Conservation (phyloP, 1,284 basidiomycete species). For the Rhodotorula sp. region DNA sequence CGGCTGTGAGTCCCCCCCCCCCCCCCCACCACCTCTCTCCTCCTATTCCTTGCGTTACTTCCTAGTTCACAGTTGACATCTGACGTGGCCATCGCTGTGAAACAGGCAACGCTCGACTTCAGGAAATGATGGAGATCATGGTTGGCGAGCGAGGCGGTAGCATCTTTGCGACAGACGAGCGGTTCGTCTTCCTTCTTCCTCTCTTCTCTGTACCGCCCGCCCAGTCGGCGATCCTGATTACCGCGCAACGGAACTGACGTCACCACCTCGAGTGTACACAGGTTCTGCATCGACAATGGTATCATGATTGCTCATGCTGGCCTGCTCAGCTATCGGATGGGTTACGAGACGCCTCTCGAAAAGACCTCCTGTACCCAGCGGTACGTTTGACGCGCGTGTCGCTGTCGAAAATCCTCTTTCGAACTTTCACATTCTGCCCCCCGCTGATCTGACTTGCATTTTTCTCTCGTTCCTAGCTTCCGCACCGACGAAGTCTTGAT, state of each 20-base stretch:
- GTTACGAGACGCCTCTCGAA: slow-evolving; percentile 69
- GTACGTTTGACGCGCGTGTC: slow-evolving; percentile 37
- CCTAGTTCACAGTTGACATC: not conserved
- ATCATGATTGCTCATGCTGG: slow-evolving; percentile 99
- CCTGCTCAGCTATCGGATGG: slow-evolving; percentile 87
- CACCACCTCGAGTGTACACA: slow-evolving; percentile 46
- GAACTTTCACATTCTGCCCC: too few relatives aligned
- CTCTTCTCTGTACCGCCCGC: slow-evolving; percentile 12
- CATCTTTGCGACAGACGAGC: slow-evolving; percentile 94
- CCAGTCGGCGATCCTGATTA: too few relatives aligned
- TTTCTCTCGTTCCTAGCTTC: slow-evolving; percentile 58
- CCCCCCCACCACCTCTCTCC: too few relatives aligned
- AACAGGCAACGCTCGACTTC: slow-evolving; percentile 83
- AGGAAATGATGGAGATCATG: slow-evolving; percentile 99
- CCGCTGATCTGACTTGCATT: too few relatives aligned
- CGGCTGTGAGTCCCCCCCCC: slow-evolving; percentile 68
- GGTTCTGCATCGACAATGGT: slow-evolving; percentile 98
- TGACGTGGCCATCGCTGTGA: not conserved
- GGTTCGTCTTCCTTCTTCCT: slow-evolving; percentile 56
- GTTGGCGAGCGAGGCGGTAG: slow-evolving; percentile 80
- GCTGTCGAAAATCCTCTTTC: not conserved
- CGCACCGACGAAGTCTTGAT: slow-evolving; percentile 88
- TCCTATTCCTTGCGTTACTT: not conserved
- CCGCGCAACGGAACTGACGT: not conserved
- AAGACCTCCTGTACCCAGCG: slow-evolving; percentile 83